Conservation (phyloP, 345 rosid species). For the Salix purpurea region DNA sequence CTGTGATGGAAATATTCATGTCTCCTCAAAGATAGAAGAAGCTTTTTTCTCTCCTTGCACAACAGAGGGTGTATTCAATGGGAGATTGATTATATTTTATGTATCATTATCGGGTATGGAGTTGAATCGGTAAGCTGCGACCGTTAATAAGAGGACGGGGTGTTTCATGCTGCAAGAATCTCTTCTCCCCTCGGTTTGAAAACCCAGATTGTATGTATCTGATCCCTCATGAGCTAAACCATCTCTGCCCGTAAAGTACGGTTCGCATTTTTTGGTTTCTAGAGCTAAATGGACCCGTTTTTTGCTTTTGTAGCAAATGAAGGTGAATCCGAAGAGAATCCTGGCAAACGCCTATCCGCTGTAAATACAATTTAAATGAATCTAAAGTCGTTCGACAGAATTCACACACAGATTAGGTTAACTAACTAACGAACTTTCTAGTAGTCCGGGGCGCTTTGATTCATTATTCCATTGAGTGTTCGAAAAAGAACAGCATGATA, state of each 20-base stretch:
- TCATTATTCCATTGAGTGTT: background rate
- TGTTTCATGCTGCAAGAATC: conserved; percentile 97
- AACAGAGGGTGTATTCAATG: conserved; percentile 34
- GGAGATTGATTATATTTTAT: conserved; percentile 42
- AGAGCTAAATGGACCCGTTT: conserved; percentile 8
- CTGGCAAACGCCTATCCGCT: background rate
- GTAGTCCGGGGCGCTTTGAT: background rate
- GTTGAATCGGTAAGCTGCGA: conserved; percentile 72
- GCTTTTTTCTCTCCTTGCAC: conserved; percentile 49
- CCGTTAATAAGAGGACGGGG: conserved; percentile 94
- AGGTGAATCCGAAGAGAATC: conserved; percentile 71
- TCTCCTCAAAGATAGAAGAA: conserved; percentile 23
- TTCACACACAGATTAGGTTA: too few species aligned
- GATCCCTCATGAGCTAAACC: background rate
- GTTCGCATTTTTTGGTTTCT: conserved; percentile 8
- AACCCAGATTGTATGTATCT: conserved; percentile 60
- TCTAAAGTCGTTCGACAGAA: background rate
- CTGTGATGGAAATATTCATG: background rate
- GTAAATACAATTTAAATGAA: background rate
- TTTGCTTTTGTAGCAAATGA: conserved; percentile 16
- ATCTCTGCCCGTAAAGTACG: background rate
- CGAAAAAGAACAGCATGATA: background rate
- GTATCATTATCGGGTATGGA: conserved; percentile 63
- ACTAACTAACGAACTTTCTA: background rate
- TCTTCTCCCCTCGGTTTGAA: conserved; percentile 91